Evolutionary conservation across 345 rosid species (phyloP), one percentile per base, ranked within the genome.

Genomic region (Anacardium occidentale): DNA sequence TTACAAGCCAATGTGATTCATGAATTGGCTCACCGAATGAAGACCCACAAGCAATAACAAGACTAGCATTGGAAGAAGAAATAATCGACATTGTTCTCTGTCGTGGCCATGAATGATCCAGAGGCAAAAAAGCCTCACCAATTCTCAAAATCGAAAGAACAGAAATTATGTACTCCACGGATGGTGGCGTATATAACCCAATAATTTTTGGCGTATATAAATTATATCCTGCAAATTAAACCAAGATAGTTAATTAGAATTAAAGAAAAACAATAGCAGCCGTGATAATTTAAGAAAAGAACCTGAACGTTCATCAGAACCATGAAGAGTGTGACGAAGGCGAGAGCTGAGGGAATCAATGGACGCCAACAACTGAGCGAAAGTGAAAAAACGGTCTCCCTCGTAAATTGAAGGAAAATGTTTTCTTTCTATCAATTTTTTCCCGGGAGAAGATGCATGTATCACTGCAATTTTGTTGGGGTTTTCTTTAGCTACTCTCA

Each of bases 91-190:
- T 66, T 64, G 89, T 82, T 73, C 98, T 89, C 6, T 88, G 94
- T 77, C 78, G 86, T 0, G 99, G 98, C 98, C 97, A 95, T 4
- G 79, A 85, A 54, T 94, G 94, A 85, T 92, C 96, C 10, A 92
- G 83, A 71, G 98, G 90, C 81, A 92, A 78, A 83, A 92, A 89
- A 24, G 96, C 98, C 78, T 88, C 94, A 25, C 99, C 96, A 54
- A 83, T 85, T 74, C 87, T 91, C 83, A 95, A 68, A 74, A 92
- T 83, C 17, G 99, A 87, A 66, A 92, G 89, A 75, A 92, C 91
- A 57, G 89, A 73, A 75, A 92, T 75, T 53, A 95, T 78, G 69
- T 94, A 94, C 71, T 92, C 98, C 66, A 81, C 91, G 0, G 98
- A 95, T 68, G 97, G 91, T 7, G 90, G 87, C 87, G 87, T 87